These are phyloP conservation scores for Fusarium secorum DNA, from an alignment of 2,329 filamentous ascomycete genomes.

Conservation along the genomic window DNA sequence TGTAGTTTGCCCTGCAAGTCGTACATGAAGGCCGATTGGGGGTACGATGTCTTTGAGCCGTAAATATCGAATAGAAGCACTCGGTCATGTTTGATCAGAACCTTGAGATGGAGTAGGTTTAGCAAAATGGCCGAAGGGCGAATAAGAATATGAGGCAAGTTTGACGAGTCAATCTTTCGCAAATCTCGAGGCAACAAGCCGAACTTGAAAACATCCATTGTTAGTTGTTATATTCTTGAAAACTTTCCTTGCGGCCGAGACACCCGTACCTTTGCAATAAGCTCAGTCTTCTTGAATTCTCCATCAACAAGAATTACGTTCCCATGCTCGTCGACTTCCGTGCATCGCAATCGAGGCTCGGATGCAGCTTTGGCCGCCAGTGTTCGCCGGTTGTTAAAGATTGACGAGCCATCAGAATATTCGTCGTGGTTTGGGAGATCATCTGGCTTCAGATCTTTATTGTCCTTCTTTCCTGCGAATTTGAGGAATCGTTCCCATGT, in stretches of 20 bases:
- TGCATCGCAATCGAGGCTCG: constrained; percentile 88
- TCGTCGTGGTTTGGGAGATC: constrained; percentile 67
- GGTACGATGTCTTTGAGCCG: constrained; percentile 91
- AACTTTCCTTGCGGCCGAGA: not conserved
- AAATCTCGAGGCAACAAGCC: constrained; percentile 92
- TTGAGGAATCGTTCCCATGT: constrained; percentile 62
- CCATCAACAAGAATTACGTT: constrained; percentile 92
- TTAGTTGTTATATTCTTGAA: not conserved
- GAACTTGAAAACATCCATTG: constrained; percentile 63
- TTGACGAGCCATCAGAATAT: constrained; percentile 61
- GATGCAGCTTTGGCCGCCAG: constrained; percentile 79
- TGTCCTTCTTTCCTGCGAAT: constrained; percentile 47
- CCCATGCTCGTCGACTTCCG: constrained; percentile 91
- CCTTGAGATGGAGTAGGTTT: constrained; percentile 94
- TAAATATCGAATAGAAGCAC: constrained; percentile 97
- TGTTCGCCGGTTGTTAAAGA: constrained; percentile 74
- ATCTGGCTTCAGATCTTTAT: constrained; percentile 60
- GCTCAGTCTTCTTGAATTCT: constrained; percentile 96
- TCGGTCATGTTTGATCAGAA: constrained; percentile 92
- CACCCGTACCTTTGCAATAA: constrained; percentile 82
- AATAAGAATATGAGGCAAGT: constrained; percentile 93
- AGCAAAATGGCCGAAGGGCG: constrained; percentile 92
- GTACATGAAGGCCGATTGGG: constrained; percentile 97
- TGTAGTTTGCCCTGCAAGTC: constrained; percentile 92
- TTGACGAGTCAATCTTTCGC: constrained; percentile 96